Percentiles rank a stretch among this genome's conserved stretches.
Conservation (phyloP, 306 rosid genomes). For the Malus asiatica region DNA sequence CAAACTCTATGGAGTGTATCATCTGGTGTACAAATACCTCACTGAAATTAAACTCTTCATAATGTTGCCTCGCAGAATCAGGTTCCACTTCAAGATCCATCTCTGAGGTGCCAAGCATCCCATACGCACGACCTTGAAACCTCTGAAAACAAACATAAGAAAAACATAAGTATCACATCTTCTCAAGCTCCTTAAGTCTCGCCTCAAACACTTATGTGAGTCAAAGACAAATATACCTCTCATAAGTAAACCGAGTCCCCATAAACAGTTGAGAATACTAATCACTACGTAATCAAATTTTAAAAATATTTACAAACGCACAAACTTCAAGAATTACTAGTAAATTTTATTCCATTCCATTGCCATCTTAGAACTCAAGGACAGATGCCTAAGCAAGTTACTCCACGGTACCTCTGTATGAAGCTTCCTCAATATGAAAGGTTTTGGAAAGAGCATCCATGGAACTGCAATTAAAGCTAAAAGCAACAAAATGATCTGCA, state of each 20-base stretch:
- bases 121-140: slow-evolving; percentile 92
- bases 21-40: slow-evolving; percentile 99
- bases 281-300: not conserved
- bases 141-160: slow-evolving; percentile 49
- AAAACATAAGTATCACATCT: slow-evolving; percentile 17
- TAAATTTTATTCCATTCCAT: not conserved
- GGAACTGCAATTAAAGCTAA: slow-evolving; percentile 93
- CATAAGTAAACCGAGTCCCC: slow-evolving; percentile 9
- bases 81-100: slow-evolving; percentile 84
- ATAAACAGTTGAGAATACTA: not conserved
- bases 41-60: slow-evolving; percentile 86
- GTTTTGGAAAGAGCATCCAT: slow-evolving; percentile 99
- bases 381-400: slow-evolving; percentile 11
- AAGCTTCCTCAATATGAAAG: slow-evolving; percentile 83
- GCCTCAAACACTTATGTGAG: slow-evolving; percentile 11
- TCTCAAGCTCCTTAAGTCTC: slow-evolving; percentile 11
- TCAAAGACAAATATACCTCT: slow-evolving; percentile 1
- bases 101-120: slow-evolving; percentile 77
- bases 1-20: slow-evolving; percentile 97
- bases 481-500: slow-evolving; percentile 88
- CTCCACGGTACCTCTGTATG: slow-evolving; percentile 61
- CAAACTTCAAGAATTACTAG: not conserved
- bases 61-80: slow-evolving; percentile 79
- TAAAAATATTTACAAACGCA: not conserved
- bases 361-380: not conserved